Conservation (phyloP, 345 rosid genomes). For the Erodium maritimum region DNA sequence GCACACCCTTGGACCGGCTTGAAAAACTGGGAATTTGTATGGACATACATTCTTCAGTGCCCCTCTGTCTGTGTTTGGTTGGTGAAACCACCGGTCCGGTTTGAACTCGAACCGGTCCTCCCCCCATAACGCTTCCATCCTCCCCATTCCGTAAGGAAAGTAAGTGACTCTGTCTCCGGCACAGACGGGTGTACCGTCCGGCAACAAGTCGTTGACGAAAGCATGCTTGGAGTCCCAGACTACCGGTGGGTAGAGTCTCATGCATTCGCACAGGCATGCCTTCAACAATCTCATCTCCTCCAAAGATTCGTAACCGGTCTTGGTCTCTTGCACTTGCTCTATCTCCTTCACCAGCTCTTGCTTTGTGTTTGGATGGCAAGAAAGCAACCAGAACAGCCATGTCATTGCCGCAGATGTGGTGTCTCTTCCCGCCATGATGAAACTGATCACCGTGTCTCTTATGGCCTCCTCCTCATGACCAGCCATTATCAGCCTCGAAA, state of each 20-base stretch:
- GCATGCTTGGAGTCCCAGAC: slow-evolving; percentile 54
- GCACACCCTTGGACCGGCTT: slow-evolving; percentile 73
- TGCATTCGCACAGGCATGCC: slow-evolving; percentile 41
- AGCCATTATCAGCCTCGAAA: slow-evolving; percentile 5
- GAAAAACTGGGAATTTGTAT: slow-evolving; percentile 51
- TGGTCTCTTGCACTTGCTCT: background rate
- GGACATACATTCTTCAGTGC: slow-evolving; percentile 12
- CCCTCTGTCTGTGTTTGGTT: background rate
- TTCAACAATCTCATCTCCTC: slow-evolving; percentile 32
- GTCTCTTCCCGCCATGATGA: slow-evolving; percentile 52
- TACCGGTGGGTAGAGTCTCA: slow-evolving; percentile 57
- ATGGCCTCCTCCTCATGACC: slow-evolving; percentile 4
- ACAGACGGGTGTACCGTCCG: slow-evolving; percentile 38
- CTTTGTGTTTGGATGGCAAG: slow-evolving; percentile 27
- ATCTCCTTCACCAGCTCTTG: slow-evolving; percentile 7
- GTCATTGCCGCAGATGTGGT: slow-evolving; percentile 41
- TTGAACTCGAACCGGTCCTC: slow-evolving; percentile 30
- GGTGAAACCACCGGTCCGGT: slow-evolving; percentile 41
- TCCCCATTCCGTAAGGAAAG: slow-evolving; percentile 58
- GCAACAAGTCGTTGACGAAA: slow-evolving; percentile 31
- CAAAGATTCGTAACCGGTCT: slow-evolving; percentile 7
- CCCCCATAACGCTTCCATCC: slow-evolving; percentile 52
- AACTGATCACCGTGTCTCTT: slow-evolving; percentile 16
- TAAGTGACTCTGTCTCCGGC: slow-evolving; percentile 43
- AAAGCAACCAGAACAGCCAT: slow-evolving; percentile 40